A percentile compares a stretch with the other conserved stretches of the same genome.
phyloP scores from a whole-genome alignment of 495 filamentous ascomycete species.

The Wilcoxina mikolae region DNA sequence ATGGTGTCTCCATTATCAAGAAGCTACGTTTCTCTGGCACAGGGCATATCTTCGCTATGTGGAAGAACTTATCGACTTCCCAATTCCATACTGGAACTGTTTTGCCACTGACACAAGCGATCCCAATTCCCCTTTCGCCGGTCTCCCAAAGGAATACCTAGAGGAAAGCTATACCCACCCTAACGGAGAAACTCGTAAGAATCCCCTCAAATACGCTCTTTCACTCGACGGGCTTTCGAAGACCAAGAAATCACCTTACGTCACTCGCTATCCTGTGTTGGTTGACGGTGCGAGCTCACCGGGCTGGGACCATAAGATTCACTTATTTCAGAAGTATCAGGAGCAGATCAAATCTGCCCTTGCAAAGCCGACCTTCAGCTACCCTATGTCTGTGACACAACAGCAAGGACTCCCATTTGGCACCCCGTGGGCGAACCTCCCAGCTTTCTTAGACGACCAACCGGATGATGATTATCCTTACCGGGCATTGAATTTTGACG shows the following conservation, averaged over 20 bases:
- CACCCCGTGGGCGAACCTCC: constrained; percentile 11
- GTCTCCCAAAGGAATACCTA: constrained; percentile 9
- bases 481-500: constrained; percentile 9
- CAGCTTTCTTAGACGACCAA: neutral
- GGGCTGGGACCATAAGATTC: constrained; percentile 2
- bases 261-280: neutral
- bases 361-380: neutral
- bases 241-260: neutral
- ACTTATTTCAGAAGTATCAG: constrained; percentile 8
- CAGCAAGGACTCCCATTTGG: constrained; percentile 6
- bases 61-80: constrained; percentile 6
- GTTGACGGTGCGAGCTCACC: neutral
- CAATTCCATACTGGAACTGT: constrained; percentile 15
- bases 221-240: neutral
- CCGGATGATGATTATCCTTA: constrained; percentile 5
- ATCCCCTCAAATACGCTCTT: constrained; percentile 14
- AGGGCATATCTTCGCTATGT: constrained; percentile 12
- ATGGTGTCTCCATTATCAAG: constrained; percentile 14
- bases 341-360: constrained; percentile 4
- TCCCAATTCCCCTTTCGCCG: constrained; percentile 1
- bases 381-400: neutral
- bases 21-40: constrained; percentile 13
- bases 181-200: constrained; percentile 1
- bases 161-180: constrained; percentile 9
- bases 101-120: constrained; percentile 5